Conservation (phyloP, 768 basidiomycete species). For the Leccinum subgranulosum region DNA sequence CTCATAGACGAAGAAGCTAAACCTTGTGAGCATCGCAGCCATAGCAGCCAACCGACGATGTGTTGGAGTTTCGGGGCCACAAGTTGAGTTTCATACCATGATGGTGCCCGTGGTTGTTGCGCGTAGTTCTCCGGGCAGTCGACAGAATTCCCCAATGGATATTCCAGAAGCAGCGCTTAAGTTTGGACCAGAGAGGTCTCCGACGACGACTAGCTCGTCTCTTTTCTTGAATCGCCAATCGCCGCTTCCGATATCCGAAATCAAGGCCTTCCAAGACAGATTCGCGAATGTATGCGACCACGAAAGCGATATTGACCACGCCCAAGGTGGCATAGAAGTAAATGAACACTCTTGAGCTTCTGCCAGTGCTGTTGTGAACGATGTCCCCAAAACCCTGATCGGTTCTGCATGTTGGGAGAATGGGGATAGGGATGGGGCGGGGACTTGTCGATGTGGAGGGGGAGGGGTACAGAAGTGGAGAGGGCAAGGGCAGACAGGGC, state of each 20-base stretch:
- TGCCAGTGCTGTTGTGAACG: constrained; percentile 37
- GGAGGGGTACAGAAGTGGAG: no score
- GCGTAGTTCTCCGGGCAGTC: not conserved
- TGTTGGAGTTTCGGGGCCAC: constrained; percentile 38
- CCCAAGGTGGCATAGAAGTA: constrained; percentile 59
- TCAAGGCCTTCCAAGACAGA: no score
- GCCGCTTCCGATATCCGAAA: no score
- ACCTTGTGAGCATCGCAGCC: constrained; percentile 51
- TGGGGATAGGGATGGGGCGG: no score
- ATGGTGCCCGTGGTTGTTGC: constrained; percentile 16
- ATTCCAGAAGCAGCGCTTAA: constrained; percentile 8
- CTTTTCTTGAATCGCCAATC: no score
- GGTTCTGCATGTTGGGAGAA: no score
- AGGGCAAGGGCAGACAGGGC: no score
- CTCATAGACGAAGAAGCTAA: constrained; percentile 42
- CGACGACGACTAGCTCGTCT: no score
- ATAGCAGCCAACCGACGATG: constrained; percentile 57
- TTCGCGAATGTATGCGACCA: constrained; percentile 62
- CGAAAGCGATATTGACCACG: constrained; percentile 61
- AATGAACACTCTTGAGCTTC: constrained; percentile 55
- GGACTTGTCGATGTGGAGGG: no score
- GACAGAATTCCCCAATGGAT: constrained; percentile 8
- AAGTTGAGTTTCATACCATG: constrained; percentile 61
- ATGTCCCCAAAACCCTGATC: constrained; percentile 69
- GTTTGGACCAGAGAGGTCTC: constrained; percentile 7